A percentile compares a stretch with the other conserved stretches of the same genome.
These are phyloP conservation scores for Heterobasidion parviporum DNA, from an alignment of 1,284 basidiomycete genomes.

Conservation along the genomic window DNA sequence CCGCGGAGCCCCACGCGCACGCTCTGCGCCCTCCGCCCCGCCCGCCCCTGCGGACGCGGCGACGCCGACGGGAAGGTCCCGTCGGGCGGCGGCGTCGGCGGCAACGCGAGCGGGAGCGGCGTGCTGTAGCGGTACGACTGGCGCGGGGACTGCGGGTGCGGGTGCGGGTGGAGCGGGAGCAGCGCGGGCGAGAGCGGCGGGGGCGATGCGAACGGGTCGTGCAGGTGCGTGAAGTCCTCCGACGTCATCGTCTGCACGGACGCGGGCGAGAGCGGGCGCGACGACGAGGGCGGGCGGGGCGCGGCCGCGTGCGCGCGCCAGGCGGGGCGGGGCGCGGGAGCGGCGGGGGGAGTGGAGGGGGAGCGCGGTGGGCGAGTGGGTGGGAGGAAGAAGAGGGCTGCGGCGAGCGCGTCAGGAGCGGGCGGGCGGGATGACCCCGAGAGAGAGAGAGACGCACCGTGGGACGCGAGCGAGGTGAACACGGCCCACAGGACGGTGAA, in stretches of 20 bases:
- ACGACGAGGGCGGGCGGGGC: neutral
- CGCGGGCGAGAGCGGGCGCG: neutral
- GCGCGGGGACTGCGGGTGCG: neutral
- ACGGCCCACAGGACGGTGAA: neutral
- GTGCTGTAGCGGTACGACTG: neutral
- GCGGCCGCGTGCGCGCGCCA: neutral
- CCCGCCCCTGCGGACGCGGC: too few relatives aligned
- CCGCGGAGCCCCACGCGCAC: too few relatives aligned
- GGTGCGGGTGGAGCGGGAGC: neutral
- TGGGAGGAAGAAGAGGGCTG: too few relatives aligned
- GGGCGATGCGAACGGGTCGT: neutral
- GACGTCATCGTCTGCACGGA: neutral
- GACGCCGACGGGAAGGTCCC: too few relatives aligned
- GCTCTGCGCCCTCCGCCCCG: too few relatives aligned
- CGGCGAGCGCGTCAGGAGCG: too few relatives aligned
- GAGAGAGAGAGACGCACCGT: slow-evolving; percentile 4
- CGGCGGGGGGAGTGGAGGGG: slow-evolving; percentile 3
- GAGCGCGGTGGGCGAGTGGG: neutral
- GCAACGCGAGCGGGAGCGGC: too few relatives aligned
- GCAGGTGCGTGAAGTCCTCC: neutral
- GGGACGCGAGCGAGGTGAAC: slow-evolving; percentile 9
- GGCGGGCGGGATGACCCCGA: too few relatives aligned
- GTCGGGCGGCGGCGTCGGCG: too few relatives aligned
- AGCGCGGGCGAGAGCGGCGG: neutral
- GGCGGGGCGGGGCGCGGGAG: slow-evolving; percentile 2